These are phyloP conservation scores for Pleurotus platypus DNA, from an alignment of 768 basidiomycete genomes.

Conservation along the genomic window DNA sequence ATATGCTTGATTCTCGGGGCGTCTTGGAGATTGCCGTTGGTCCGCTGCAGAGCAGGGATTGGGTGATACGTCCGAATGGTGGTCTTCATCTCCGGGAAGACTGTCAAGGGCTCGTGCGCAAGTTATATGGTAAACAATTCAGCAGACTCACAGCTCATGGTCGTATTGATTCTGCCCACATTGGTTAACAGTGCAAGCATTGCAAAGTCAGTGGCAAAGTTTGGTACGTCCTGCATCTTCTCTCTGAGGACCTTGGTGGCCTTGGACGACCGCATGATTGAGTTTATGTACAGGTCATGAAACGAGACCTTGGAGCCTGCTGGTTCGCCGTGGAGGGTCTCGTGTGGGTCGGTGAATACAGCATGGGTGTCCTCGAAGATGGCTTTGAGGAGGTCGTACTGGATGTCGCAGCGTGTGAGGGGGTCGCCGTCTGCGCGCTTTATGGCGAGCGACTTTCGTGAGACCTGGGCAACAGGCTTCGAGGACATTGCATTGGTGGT, in stretches of 20 bases:
- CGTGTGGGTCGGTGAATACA: conserved; percentile 67
- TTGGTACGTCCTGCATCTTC: conserved; percentile 80
- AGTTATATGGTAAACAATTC: no score
- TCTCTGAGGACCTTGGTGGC: conserved; percentile 72
- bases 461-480: conserved; percentile 4
- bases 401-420: conserved; percentile 78
- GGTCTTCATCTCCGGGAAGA: conserved; percentile 94
- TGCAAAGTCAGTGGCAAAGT: conserved; percentile 74
- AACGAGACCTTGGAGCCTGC: conserved; percentile 57
- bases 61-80: conserved; percentile 87
- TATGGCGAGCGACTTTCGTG: conserved; percentile 64
- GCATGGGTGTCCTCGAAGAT: conserved; percentile 69
- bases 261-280: conserved; percentile 57
- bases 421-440: conserved; percentile 83
- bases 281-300: conserved; percentile 73
- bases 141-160: conserved; percentile 69
- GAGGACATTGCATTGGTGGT: conserved; percentile 3
- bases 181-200: conserved; percentile 86
- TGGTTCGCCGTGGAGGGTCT: conserved; percentile 32
- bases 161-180: conserved; percentile 89
- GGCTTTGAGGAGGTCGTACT: conserved; percentile 78
- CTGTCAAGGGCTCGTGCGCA: conserved; percentile 30
- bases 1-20: conserved; percentile 91
- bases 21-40: conserved; percentile 85
- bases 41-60: conserved; percentile 85